Conservation (phyloP, 345 rosid species). For the Populus davidiana region DNA sequence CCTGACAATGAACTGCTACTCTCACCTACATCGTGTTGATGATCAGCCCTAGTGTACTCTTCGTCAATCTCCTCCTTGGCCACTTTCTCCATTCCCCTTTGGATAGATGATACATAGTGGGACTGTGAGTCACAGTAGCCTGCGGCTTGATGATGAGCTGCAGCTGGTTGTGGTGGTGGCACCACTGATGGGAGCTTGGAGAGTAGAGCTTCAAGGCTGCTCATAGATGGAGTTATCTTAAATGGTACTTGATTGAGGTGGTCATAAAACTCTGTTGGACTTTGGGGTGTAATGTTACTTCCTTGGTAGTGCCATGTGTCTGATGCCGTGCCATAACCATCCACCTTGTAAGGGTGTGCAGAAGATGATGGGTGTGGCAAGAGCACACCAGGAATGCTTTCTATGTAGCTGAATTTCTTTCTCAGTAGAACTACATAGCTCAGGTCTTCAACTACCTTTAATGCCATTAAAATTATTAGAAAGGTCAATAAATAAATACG, state of each 20-base stretch:
- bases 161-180: conserved; percentile 33
- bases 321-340: conserved; percentile 33
- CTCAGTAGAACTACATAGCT: conserved; percentile 75
- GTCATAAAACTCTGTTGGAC: conserved; percentile 39
- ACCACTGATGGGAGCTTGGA: conserved; percentile 93
- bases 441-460: conserved; percentile 77
- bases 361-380: conserved; percentile 91
- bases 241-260: conserved; percentile 37
- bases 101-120: conserved; percentile 12
- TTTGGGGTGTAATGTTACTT: conserved; percentile 22
- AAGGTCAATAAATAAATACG: not conserved
- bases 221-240: conserved; percentile 88
- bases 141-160: conserved; percentile 16
- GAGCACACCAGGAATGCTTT: conserved; percentile 89
- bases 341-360: conserved; percentile 51
- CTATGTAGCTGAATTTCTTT: conserved; percentile 86
- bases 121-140: conserved; percentile 14
- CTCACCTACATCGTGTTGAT: conserved; percentile 34
- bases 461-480: not conserved
- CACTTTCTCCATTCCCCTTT: conserved; percentile 28
- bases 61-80: conserved; percentile 52
- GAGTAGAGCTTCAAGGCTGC: conserved; percentile 93
- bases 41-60: conserved; percentile 17
- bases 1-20: conserved; percentile 39
- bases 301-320: conserved; percentile 57